A percentile compares a stretch with the other conserved stretches of the same genome.
These are phyloP conservation scores for Coix lacrymajobi DNA, from an alignment of 176 grass and related monocot genomes.

Conservation along the genomic window DNA sequence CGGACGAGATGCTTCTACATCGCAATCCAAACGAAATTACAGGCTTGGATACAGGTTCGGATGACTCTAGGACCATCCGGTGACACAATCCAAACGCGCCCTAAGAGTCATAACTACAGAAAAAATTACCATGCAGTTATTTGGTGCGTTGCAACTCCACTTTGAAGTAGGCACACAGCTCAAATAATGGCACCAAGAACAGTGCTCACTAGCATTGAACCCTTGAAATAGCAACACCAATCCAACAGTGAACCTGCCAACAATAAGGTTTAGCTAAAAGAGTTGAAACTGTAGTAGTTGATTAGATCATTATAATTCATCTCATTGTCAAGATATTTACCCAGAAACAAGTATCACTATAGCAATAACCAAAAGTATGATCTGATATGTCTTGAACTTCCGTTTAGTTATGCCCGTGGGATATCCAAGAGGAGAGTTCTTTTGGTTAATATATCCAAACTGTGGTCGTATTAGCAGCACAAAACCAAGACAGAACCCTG, in stretches of 20 bases:
- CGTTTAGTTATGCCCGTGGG: constrained; percentile 41
- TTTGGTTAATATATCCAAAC: constrained; percentile 67
- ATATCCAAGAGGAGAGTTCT: constrained; percentile 62
- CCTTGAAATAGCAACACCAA: constrained; percentile 56
- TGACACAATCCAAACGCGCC: too few species aligned
- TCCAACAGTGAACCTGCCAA: constrained; percentile 68
- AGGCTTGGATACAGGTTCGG: too few species aligned
- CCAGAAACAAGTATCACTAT: constrained; percentile 39
- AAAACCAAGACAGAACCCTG: constrained; percentile 92
- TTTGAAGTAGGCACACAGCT: constrained; percentile 85
- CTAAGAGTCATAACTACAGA: background rate
- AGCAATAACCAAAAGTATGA: constrained; percentile 58
- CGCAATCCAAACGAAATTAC: too few species aligned
- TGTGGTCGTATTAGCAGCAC: constrained; percentile 83
- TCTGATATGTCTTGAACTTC: constrained; percentile 86
- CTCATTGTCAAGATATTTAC: constrained; percentile 37
- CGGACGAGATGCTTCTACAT: too few species aligned
- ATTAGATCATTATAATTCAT: constrained; percentile 7
- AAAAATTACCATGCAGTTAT: constrained; percentile 49
- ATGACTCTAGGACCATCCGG: too few species aligned
- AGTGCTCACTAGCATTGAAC: constrained; percentile 58
- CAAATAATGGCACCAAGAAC: constrained; percentile 90
- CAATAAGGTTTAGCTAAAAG: constrained; percentile 37
- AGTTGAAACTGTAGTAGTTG: background rate
- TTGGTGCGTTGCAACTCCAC: constrained; percentile 64